Conservation (phyloP, 176 grass and related monocot species). For the Juncus effusus region DNA sequence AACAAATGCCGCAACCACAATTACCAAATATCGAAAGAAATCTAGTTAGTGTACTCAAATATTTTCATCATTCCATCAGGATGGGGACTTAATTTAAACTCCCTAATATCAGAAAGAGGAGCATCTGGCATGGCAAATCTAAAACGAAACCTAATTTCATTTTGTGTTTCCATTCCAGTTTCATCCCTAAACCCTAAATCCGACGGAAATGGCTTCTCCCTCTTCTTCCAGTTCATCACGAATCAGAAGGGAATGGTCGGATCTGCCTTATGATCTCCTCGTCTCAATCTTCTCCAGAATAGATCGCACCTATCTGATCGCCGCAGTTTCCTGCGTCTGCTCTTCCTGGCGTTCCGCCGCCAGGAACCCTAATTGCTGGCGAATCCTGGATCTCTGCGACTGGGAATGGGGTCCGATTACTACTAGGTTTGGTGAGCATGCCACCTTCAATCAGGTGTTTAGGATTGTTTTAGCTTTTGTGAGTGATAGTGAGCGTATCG, state of each 20-base stretch:
- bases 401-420: background rate
- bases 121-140: too few species aligned
- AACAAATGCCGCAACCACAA: too few species aligned
- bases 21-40: too few species aligned
- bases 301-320: background rate
- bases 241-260: constrained; percentile 1
- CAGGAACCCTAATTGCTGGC: constrained; percentile 9
- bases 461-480: background rate
- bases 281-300: constrained; percentile 9
- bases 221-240: background rate
- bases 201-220: background rate
- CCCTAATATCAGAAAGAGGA: too few species aligned
- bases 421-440: background rate
- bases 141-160: too few species aligned
- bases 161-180: too few species aligned
- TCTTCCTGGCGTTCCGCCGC: background rate
- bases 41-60: too few species aligned
- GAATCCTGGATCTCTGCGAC: constrained; percentile 14
- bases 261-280: background rate
- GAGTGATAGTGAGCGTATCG: background rate
- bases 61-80: too few species aligned
- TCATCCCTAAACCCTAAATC: background rate
- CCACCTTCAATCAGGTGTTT: background rate
- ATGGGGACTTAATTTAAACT: too few species aligned
- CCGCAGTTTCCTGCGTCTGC: background rate